phyloP scores from a whole-genome alignment of 2,329 filamentous ascomycete species.

The Aspergillus awamori region DNA sequence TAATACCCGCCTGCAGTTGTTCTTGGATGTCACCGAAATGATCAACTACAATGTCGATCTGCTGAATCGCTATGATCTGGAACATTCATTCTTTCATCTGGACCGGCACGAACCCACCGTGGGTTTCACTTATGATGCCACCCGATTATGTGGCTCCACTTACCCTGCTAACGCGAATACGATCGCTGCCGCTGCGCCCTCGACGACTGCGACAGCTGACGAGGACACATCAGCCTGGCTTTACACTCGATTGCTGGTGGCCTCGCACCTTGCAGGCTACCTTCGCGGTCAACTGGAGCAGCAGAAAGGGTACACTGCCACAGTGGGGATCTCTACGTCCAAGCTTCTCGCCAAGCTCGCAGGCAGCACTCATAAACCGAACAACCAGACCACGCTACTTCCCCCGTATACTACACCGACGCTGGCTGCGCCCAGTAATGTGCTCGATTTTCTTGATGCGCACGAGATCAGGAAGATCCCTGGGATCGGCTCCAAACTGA shows the following conservation, averaged over 20 bases:
- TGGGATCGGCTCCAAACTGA: conserved; percentile 81
- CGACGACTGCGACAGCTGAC: conserved; percentile 24
- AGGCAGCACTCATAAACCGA: conserved; percentile 82
- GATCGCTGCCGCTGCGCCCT: conserved; percentile 20
- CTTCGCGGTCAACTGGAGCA: conserved; percentile 73
- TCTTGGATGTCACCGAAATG: conserved; percentile 82
- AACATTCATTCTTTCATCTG: conserved; percentile 77
- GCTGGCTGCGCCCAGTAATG: conserved; percentile 48
- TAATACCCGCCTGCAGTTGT: conserved; percentile 50
- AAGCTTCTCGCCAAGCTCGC: conserved; percentile 85
- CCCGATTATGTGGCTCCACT: conserved; percentile 65
- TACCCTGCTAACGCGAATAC: conserved; percentile 47
- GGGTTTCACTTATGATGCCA: conserved; percentile 81
- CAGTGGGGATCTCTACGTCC: conserved; percentile 83
- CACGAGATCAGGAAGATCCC: conserved; percentile 80
- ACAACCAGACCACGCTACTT: conserved; percentile 80
- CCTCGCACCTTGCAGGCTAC: conserved; percentile 77
- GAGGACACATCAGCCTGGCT: conserved; percentile 29
- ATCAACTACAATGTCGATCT: conserved; percentile 77
- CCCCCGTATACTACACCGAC: conserved; percentile 57
- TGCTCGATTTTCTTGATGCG: conserved; percentile 70
- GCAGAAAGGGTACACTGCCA: conserved; percentile 80
- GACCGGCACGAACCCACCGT: conserved; percentile 70
- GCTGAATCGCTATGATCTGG: conserved; percentile 67
- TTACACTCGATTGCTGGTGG: conserved; percentile 69